A percentile compares a stretch with the other conserved stretches of the same genome.
phyloP scores from a whole-genome alignment of 768 basidiomycete species.

The Mrakia hoshinonis region DNA sequence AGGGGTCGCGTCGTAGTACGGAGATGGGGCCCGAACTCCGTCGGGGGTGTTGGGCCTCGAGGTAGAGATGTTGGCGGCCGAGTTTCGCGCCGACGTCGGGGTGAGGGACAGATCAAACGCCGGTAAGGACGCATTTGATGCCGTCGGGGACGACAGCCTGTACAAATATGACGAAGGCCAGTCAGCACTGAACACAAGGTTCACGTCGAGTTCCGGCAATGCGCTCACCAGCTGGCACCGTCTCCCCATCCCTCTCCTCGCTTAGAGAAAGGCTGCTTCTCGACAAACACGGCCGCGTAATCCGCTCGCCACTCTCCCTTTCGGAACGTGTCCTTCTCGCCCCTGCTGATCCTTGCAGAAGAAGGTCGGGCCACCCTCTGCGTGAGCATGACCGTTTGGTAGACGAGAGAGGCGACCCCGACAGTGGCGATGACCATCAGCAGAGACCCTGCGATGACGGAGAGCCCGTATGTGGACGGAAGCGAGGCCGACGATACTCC shows the following conservation, averaged over 20 bases:
- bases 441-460: background rate
- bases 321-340: background rate
- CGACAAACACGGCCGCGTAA: background rate
- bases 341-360: background rate
- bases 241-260: constrained; percentile 19
- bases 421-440: constrained; percentile 2
- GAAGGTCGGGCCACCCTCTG: background rate
- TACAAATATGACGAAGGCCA: too few relatives aligned
- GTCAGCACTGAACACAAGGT: background rate
- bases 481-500: constrained; percentile 14
- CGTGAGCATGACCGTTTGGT: background rate
- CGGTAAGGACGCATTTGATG: background rate
- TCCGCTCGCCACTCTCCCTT: background rate
- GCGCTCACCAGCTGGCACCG: constrained; percentile 5
- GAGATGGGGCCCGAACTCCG: background rate
- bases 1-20: background rate
- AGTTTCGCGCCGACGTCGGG: constrained; percentile 12
- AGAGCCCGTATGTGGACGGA: constrained; percentile 1
- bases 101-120: constrained; percentile 16
- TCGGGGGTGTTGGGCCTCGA: background rate
- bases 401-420: background rate
- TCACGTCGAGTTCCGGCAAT: too few relatives aligned
- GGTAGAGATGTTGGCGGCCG: constrained; percentile 3
- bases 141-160: constrained; percentile 13
- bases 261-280: background rate